These are phyloP conservation scores for Phytophthora colocasiae DNA, from an alignment of 352 stramenopile genomes.

Conservation along the genomic window DNA sequence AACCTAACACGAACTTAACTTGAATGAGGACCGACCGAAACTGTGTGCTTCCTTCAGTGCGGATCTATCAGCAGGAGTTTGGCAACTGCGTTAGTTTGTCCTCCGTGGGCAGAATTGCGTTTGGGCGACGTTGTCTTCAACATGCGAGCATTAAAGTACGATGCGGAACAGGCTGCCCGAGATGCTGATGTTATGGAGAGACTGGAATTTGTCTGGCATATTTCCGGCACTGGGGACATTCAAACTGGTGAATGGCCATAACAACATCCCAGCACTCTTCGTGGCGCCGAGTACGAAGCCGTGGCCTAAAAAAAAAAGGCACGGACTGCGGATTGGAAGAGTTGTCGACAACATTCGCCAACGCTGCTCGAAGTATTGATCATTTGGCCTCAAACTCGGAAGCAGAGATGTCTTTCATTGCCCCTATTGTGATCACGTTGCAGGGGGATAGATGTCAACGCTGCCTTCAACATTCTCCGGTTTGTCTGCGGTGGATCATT, in stretches of 20 bases:
- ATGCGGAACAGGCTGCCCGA: background rate
- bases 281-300: background rate
- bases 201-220: background rate
- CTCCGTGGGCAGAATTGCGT: background rate
- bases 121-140: background rate
- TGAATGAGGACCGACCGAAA: too few species aligned
- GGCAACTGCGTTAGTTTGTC: too few species aligned
- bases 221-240: background rate
- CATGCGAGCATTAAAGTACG: background rate
- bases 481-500: too few species aligned
- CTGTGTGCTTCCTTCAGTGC: too few species aligned
- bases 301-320: background rate
- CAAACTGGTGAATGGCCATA: background rate
- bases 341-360: background rate
- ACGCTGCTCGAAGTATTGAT: background rate
- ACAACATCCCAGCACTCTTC: background rate
- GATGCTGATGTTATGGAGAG: background rate
- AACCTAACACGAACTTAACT: background rate
- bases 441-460: too few species aligned
- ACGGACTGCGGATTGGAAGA: background rate
- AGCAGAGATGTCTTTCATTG: too few species aligned
- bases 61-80: too few species aligned
- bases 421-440: too few species aligned
- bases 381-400: background rate
- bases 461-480: too few species aligned